A percentile compares a stretch with the other conserved stretches of the same genome.
phyloP scores from a whole-genome alignment of 1,139 yeast genomes.

The Casaregolazyma lundiana region DNA sequence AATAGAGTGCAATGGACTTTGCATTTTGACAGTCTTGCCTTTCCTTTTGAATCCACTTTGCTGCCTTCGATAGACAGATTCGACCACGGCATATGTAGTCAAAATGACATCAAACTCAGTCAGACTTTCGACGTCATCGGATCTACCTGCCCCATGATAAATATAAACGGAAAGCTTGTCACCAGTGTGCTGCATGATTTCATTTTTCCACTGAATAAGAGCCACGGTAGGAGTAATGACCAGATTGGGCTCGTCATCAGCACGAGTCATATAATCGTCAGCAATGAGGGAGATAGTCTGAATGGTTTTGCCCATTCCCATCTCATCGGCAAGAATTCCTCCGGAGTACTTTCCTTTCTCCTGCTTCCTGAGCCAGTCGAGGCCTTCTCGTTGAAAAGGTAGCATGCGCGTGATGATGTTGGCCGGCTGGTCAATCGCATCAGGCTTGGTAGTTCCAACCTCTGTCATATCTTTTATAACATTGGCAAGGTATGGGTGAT shows the following conservation, averaged over 20 bases:
- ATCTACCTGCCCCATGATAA: constrained; percentile 82
- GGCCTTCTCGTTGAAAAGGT: constrained; percentile 92
- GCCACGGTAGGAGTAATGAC: constrained; percentile 98
- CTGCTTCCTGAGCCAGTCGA: constrained; percentile 81
- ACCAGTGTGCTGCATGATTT: constrained; percentile 77
- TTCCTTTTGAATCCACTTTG: constrained; percentile 77
- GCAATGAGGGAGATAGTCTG: constrained; percentile 87
- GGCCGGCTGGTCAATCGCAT: constrained; percentile 68
- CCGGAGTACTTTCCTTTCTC: constrained; percentile 78
- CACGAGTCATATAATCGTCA: constrained; percentile 42
- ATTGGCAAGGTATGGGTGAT: constrained; percentile 71
- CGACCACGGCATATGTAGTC: constrained; percentile 89
- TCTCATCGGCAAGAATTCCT: constrained; percentile 96
- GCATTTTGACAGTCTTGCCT: constrained; percentile 63
- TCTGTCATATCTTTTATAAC: constrained; percentile 64
- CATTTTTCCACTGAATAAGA: constrained; percentile 94
- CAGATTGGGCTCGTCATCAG: constrained; percentile 57
- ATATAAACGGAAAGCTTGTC: constrained; percentile 62
- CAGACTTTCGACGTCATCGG: constrained; percentile 51
- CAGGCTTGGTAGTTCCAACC: constrained; percentile 47
- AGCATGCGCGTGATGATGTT: constrained; percentile 69
- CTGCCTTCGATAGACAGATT: constrained; percentile 80
- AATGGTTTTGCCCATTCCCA: constrained; percentile 99
- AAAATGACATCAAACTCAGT: constrained; percentile 70
- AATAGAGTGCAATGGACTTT: constrained; percentile 68